Evolutionary conservation across 1,139 yeast genomes (phyloP).

Genomic region (Saccharomyces pastorianus): DNA sequence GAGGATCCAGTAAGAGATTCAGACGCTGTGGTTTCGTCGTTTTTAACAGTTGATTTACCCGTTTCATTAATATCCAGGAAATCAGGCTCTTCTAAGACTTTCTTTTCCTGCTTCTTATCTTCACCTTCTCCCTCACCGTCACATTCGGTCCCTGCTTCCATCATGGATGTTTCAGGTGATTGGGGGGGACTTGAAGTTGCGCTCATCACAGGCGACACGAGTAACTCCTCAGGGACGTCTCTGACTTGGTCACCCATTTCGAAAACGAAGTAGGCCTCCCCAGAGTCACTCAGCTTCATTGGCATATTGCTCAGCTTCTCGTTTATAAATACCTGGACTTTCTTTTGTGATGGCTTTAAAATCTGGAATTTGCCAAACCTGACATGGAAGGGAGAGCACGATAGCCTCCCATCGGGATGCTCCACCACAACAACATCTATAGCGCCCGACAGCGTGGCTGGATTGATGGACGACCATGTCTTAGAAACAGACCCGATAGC

Average conservation of each 20-base stretch:
- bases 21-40: background rate
- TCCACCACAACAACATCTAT: slow-evolving; percentile 94
- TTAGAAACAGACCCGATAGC: slow-evolving; percentile 92
- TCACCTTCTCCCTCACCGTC: slow-evolving; percentile 3
- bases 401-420: slow-evolving; percentile 71
- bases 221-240: slow-evolving; percentile 64
- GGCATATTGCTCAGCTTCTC: slow-evolving; percentile 76
- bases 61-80: slow-evolving; percentile 36
- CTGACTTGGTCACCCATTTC: slow-evolving; percentile 56
- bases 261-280: slow-evolving; percentile 95
- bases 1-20: background rate
- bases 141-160: slow-evolving; percentile 23
- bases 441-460: slow-evolving; percentile 94
- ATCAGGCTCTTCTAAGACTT: slow-evolving; percentile 46
- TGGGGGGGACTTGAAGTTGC: slow-evolving; percentile 64
- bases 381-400: slow-evolving; percentile 94
- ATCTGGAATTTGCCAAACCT: slow-evolving; percentile 91
- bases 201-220: slow-evolving; percentile 88
- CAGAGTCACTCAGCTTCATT: slow-evolving; percentile 95
- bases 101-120: slow-evolving; percentile 2
- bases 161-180: slow-evolving; percentile 38
- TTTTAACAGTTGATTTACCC: background rate
- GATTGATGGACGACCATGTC: slow-evolving; percentile 95
- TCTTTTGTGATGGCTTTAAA: slow-evolving; percentile 91
- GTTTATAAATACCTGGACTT: slow-evolving; percentile 81